Base-by-base conservation (phyloP, 2,329 filamentous ascomycete genomes). In the Podosphaera xanthii region DNA sequence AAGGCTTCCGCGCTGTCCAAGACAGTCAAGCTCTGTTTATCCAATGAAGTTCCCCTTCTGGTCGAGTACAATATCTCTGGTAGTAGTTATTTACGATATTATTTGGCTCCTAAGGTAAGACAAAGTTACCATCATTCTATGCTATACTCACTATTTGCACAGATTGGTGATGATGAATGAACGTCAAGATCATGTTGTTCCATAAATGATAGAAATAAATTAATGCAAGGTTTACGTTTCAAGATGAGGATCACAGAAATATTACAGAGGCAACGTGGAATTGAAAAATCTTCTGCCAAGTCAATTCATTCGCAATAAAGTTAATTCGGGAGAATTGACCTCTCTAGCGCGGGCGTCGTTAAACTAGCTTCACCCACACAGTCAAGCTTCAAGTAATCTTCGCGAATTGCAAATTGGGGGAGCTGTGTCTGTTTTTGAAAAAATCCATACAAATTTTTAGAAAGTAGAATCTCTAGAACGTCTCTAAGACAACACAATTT, bases 11-110 rank as follows among this genome's bases (percentile, higher is more conserved):
- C 82, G 58, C 77, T 98, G 62, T 91, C 90, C 46, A 76, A 72
- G 65, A 78, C 80, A 65, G 94, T 98, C 73, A 92, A 86, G 75
- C 83, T 98, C 67, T 94, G 86, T 74, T 79, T 98, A 66, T 97
- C 91, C 58, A 90, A 89, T 72, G 92, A 98, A 74, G 91, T 98
- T 58, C 92, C 92, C 35, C 82, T 98, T 65, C 77, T 97, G 67
- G 92, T 98, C 52, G 92, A 98, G 76, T 98, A 97, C 73, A 77
- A 75, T 59, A 74, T 96, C 62, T 77, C 78, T 59, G 85, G 86
- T 64, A 88, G 82, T 75, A 92, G 87, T 72, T 92, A 92, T 72
- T 74, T 98, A 73, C 82, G 91, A 69, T 98, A 97, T 81, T 98
- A 97, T 75, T 82, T 98, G 67, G 92, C 92, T 64, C 92, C 92